Evolutionary conservation across 148 eudicot genomes (phyloP).

Genomic region (Cornus kousa): DNA sequence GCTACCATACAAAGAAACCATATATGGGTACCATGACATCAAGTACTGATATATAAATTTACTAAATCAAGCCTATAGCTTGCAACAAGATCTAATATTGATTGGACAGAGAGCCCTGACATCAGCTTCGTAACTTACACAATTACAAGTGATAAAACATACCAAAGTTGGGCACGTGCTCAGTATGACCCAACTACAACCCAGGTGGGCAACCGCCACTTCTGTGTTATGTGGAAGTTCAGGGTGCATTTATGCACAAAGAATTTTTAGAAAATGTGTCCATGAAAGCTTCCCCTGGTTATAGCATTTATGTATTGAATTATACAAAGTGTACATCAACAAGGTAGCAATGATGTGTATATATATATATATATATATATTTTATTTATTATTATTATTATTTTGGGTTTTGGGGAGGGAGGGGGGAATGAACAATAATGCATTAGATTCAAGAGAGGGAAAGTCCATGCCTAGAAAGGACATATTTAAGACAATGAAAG

Average conservation of each 20-base stretch:
- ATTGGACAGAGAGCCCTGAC: neutral
- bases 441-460: neutral
- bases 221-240: neutral
- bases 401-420: neutral
- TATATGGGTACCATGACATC: slow-evolving; percentile 1
- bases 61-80: neutral
- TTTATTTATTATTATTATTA: too few relatives aligned
- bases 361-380: too few relatives aligned
- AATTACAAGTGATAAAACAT: too few relatives aligned
- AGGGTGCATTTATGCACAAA: neutral
- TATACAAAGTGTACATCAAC: neutral
- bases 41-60: neutral
- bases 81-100: neutral
- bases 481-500: too few relatives aligned
- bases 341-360: neutral
- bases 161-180: too few relatives aligned
- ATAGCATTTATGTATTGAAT: neutral
- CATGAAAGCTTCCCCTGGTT: too few relatives aligned
- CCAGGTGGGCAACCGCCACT: neutral
- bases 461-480: neutral
- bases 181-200: too few relatives aligned
- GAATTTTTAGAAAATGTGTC: too few relatives aligned
- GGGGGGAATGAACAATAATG: neutral
- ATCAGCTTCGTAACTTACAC: neutral
- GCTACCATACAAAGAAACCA: neutral